Percentiles rank a stretch among this genome's conserved stretches.
Conservation (phyloP, 2,329 filamentous ascomycete genomes). For the Dryadomyces quercus-mongolicae region DNA sequence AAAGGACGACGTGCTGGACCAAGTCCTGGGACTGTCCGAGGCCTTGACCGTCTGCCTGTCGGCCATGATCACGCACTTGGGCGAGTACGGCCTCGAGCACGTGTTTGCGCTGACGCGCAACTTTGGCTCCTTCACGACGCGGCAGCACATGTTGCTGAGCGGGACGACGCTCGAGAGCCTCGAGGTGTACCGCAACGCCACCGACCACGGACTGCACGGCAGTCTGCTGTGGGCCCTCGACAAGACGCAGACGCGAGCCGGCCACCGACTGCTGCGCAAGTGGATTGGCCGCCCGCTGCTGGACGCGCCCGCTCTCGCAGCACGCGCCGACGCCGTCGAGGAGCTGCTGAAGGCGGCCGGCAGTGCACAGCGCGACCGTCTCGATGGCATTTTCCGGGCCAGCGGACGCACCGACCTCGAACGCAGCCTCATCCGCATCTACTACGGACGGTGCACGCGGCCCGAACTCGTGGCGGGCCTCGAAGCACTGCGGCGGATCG, state of each 20-base stretch:
- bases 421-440: constrained; percentile 86
- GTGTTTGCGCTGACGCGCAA: constrained; percentile 95
- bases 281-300: constrained; percentile 91
- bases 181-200: constrained; percentile 92
- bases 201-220: constrained; percentile 71
- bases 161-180: constrained; percentile 89
- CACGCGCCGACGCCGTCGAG: constrained; percentile 72
- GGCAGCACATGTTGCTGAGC: constrained; percentile 91
- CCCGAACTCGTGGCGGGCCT: constrained; percentile 77
- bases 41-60: constrained; percentile 85
- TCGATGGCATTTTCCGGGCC: constrained; percentile 52
- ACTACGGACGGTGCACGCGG: constrained; percentile 90
- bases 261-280: constrained; percentile 75
- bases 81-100: constrained; percentile 86
- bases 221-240: constrained; percentile 94
- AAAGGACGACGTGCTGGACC: constrained; percentile 54
- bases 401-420: constrained; percentile 74
- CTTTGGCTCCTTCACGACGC: constrained; percentile 88
- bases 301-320: constrained; percentile 60
- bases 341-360: constrained; percentile 64
- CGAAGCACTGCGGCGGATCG: constrained; percentile 73
- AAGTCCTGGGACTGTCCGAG: constrained; percentile 74
- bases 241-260: constrained; percentile 82
- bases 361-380: constrained; percentile 55
- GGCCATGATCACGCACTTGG: constrained; percentile 88